Evolutionary conservation across 305 asterid species (phyloP), one percentile per base, ranked within the genome.

Genomic region (Ilex paraguariensis): DNA sequence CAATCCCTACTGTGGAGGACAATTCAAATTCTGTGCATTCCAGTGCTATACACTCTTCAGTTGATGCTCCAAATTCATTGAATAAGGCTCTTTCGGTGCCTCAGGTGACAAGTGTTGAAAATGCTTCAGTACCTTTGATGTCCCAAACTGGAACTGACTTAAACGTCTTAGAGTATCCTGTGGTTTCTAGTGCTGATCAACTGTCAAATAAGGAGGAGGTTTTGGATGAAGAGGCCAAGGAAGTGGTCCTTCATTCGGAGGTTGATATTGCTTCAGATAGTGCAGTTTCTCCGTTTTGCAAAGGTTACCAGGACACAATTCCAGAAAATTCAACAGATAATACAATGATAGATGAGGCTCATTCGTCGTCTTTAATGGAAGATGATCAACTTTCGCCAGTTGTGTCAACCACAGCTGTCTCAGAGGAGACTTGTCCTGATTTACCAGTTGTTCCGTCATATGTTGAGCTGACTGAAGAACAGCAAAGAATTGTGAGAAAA

Each of bases 351-450:
- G 92, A 75, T 78, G 95, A 84, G 66, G 82, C 82, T 45, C 85
- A 86, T 84, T 91, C 97, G 59, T 78, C 95, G 55, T 78, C 91
- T 66, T 88, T 87, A 13, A 79, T 80, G 70, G 98, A 94, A 79
- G 63, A 73, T n/a, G 95, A 82, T 56, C 82, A 82, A 74, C 81
- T 69, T 63, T 66, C 74, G 32, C 85, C 92, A 52, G 82, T 79
- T 70, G 65, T 60, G 66, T 72, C 85, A 64, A 74, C 71, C 73
- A 57, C 51, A 31, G 91, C 79, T 59, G 64, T 66, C 68, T 74
- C 82, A 59, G 97, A 90, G 69, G 76, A 74, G 66, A 62, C 73
- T 63, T 75, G 75, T 60, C 70, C 63, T 31, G 88, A 82, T 69
- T 78, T 84, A 72, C 90, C 96, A 13, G 68, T 66, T 63, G 78